Base-by-base conservation (phyloP, 2,329 filamentous ascomycete species). In the Cladophialophora psammophila region DNA sequence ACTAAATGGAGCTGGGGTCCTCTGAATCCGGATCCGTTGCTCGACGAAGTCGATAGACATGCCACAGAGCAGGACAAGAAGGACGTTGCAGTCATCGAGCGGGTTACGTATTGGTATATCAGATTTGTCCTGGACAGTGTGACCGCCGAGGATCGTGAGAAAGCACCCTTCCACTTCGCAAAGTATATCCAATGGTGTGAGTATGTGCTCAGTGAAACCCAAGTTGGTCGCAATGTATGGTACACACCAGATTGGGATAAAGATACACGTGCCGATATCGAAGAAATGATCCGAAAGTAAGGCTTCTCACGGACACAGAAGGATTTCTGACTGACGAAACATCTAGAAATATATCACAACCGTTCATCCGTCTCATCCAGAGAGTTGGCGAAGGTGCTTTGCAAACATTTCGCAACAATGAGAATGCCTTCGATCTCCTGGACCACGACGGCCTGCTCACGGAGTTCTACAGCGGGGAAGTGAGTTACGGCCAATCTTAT, bases 331-430 rank as follows among this genome's bases (percentile, higher is more conserved):
- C 58, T 61, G 40, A 61, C 15, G 7, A 55, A 15, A 54, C 3
- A 12, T 55, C 58, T 54, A 61, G 58, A 34, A 61, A 61, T 55
- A 54, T 61, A 61, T 61, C 42, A 18, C 53, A 55, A 34, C 53
- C 53, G 13, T 55, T 55, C 53, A 26, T 55, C 6, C 53, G 53
- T 34, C 53, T 55, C 53, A 55, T 55, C 3, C 53, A 55, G 10
- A 55, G 42, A 48, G 42, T 48, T 26, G 42, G 42, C 20, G 57
- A 60, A 32, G 34, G 12, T 12, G 34, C 38, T 42, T n/a, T 60
- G 20, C 18, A 60, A 8, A 60, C 38, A 36, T 48, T 60, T 18
- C 57, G 35, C 26, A 42, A 42, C 34, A 40, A 60, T 36, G 38
- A 42, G 57, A 42, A 60, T 45, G 34, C 57, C 38, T 42, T 60